Conservation (phyloP, 192 early-diverging fungal species). For the Coemansia sp. region DNA sequence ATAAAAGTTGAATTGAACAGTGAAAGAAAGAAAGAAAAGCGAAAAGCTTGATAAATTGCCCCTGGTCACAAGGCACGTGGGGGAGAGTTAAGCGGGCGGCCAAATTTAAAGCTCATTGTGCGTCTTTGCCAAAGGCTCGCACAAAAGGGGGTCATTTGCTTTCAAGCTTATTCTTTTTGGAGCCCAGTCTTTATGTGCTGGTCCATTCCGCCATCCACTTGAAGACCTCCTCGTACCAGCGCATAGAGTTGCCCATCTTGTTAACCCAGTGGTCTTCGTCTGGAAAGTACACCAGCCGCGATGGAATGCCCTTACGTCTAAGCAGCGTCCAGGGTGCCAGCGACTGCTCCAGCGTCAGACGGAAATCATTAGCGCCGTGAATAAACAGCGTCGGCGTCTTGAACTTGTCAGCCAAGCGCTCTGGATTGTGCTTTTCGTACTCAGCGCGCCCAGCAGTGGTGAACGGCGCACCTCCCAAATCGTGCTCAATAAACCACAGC, state of each 20-base stretch:
- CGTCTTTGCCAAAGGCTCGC: background rate
- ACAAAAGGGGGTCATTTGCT: background rate
- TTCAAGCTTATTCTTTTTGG: background rate
- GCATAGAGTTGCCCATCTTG: slow-evolving; percentile 72
- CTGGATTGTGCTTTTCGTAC: slow-evolving; percentile 71
- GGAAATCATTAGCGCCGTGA: slow-evolving; percentile 71
- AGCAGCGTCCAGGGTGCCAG: slow-evolving; percentile 73
- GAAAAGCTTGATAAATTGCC: background rate
- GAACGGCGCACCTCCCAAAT: slow-evolving; percentile 70
- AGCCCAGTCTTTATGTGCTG: background rate
- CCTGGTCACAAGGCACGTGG: background rate
- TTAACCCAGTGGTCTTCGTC: slow-evolving; percentile 76
- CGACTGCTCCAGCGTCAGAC: slow-evolving; percentile 71
- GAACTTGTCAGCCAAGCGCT: slow-evolving; percentile 68
- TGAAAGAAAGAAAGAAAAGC: slow-evolving; percentile 9
- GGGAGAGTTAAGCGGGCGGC: background rate
- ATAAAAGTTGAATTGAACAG: background rate
- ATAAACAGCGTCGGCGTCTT: slow-evolving; percentile 78
- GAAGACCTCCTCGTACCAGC: slow-evolving; percentile 73
- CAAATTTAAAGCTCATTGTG: background rate
- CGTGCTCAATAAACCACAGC: slow-evolving; percentile 76
- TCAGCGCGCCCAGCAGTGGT: slow-evolving; percentile 47
- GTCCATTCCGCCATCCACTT: slow-evolving; percentile 57
- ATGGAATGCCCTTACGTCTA: slow-evolving; percentile 68
- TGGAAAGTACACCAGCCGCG: slow-evolving; percentile 72